These are phyloP conservation scores for Cercospora nicotianae DNA, from an alignment of 2,329 filamentous ascomycete genomes.

Conservation along the genomic window DNA sequence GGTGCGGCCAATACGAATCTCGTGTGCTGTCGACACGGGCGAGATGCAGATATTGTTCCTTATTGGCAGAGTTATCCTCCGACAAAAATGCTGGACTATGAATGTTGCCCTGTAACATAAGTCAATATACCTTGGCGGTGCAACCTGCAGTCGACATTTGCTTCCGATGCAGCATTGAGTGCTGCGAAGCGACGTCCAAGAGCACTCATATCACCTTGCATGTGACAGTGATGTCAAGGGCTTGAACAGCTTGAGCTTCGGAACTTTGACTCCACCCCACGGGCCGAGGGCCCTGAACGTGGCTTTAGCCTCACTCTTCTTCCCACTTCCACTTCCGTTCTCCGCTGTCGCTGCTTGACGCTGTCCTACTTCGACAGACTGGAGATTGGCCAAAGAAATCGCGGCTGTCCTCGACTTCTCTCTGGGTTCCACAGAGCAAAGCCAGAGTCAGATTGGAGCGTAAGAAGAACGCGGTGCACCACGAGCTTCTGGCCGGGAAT, in stretches of 20 bases:
- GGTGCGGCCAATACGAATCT: not conserved
- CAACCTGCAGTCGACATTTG: too few species aligned
- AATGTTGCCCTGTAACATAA: not conserved
- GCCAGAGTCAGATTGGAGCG: not conserved
- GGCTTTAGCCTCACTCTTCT: not conserved
- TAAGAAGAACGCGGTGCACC: not conserved
- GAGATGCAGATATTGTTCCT: not conserved
- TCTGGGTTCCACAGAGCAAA: not conserved
- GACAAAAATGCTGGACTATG: not conserved
- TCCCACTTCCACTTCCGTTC: not conserved
- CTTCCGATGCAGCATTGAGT: not conserved
- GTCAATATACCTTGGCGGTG: too few species aligned
- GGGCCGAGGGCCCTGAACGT: slow-evolving; percentile 6
- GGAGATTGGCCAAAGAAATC: too few species aligned
- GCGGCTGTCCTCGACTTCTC: too few species aligned
- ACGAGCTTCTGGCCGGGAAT: not conserved
- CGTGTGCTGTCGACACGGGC: not conserved
- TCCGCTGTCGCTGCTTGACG: not conserved
- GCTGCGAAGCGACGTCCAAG: not conserved
- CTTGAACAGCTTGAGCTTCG: not conserved
- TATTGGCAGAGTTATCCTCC: not conserved
- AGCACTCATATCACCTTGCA: not conserved
- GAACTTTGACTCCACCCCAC: not conserved
- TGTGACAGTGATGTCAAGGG: slow-evolving; percentile 9
- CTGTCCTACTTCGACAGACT: too few species aligned